Evolutionary conservation across 495 filamentous ascomycete species (phyloP).

Genomic region (Aspergillus avenaceus): DNA sequence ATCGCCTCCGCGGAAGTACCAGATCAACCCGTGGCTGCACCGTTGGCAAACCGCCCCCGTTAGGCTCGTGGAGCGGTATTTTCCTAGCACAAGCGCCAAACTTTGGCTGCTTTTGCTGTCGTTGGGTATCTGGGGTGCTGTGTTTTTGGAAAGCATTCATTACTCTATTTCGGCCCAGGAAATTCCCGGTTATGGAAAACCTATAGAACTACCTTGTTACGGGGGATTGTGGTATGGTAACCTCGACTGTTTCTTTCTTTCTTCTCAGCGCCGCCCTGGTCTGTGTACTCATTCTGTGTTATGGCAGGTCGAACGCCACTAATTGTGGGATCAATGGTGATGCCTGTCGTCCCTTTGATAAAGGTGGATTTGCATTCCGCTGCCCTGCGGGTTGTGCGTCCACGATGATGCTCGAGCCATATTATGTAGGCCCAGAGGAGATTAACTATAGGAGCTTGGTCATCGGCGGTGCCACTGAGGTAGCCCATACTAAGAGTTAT

Average conservation of each 20-base stretch:
- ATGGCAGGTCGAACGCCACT: constrained; percentile 40
- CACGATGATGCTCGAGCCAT: constrained; percentile 62
- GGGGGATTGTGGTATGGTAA: constrained; percentile 47
- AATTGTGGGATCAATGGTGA: constrained; percentile 70
- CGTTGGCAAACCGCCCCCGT: constrained; percentile 58
- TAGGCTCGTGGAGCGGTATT: constrained; percentile 50
- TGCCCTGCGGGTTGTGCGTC: constrained; percentile 67
- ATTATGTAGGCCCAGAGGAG: constrained; percentile 64
- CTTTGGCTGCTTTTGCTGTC: constrained; percentile 39
- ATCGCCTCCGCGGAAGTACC: constrained; percentile 50
- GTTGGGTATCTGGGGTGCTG: constrained; percentile 59
- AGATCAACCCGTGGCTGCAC: constrained; percentile 61
- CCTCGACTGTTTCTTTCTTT: neutral
- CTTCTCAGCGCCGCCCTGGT: neutral
- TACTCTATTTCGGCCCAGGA: constrained; percentile 52
- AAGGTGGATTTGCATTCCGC: constrained; percentile 62
- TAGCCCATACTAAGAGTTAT: constrained; percentile 26
- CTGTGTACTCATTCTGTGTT: neutral
- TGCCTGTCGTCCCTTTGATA: constrained; percentile 67
- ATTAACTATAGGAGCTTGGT: constrained; percentile 62
- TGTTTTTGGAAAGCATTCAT: constrained; percentile 61
- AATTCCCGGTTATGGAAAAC: constrained; percentile 58
- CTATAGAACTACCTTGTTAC: constrained; percentile 49
- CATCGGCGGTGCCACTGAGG: constrained; percentile 59
- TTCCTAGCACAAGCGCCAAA: constrained; percentile 52